These are phyloP conservation scores for Cyberlindnera samutprakarnensis DNA, from an alignment of 805 yeast species.

Conservation along the genomic window DNA sequence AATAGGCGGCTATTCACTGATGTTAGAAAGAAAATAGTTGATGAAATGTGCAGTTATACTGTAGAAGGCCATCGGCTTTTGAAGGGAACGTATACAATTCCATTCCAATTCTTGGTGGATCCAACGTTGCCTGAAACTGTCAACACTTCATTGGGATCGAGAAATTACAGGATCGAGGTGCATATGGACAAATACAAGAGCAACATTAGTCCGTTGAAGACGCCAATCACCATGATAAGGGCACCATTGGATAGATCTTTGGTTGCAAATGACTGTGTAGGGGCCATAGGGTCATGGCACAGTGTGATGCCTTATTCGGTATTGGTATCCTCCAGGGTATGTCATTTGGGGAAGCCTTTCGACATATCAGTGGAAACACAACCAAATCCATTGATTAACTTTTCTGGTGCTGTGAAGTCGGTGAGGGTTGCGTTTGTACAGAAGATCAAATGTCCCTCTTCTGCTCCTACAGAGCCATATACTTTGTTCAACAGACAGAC, in stretches of 20 bases:
- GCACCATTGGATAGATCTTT: conserved; percentile 11
- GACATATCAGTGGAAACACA: conserved; percentile 6
- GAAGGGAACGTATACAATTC: conserved; percentile 16
- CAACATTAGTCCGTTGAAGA: too few species aligned
- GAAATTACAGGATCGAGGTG: conserved; percentile 9
- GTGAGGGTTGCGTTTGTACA: conserved; percentile 11
- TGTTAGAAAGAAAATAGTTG: conserved; percentile 3
- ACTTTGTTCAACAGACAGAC: background rate
- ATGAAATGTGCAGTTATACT: conserved; percentile 11
- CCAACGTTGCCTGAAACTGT: conserved; percentile 15
- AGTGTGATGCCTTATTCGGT: conserved; percentile 11
- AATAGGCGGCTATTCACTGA: conserved; percentile 2
- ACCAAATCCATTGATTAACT: conserved; percentile 1
- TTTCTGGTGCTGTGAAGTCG: conserved; percentile 6
- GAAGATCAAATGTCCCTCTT: conserved; percentile 10
- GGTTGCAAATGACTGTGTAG: conserved; percentile 6
- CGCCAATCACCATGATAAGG: conserved; percentile 11
- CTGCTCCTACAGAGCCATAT: background rate
- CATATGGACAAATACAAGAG: conserved; percentile 1
- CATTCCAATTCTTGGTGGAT: conserved; percentile 19
- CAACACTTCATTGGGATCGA: conserved; percentile 7
- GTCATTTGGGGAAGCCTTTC: conserved; percentile 9
- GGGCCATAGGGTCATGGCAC: conserved; percentile 14
- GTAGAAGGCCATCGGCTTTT: conserved; percentile 1
- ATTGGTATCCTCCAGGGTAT: conserved; percentile 11